A percentile compares a stretch with the other conserved stretches of the same genome.
Evolutionary conservation across 1,139 yeast species (phyloP).

Genomic region (Magnusiomyces ingens): DNA sequence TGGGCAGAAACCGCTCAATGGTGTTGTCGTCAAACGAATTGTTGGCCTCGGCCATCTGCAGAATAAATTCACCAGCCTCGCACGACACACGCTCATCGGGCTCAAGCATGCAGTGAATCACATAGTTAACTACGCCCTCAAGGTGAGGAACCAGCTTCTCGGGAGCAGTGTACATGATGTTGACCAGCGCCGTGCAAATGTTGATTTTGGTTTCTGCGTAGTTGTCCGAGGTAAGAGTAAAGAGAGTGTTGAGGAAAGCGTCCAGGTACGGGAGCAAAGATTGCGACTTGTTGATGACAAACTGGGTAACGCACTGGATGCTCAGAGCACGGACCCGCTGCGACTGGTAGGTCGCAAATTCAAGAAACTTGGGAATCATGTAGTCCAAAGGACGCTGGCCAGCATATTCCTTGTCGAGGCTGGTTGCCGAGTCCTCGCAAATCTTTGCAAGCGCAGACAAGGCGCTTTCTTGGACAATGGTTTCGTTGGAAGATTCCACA

Average conservation of each 20-base stretch:
- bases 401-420: slow-evolving; percentile 59
- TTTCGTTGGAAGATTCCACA: slow-evolving; percentile 40
- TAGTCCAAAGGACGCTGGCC: slow-evolving; percentile 55
- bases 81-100: slow-evolving; percentile 69
- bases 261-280: slow-evolving; percentile 61
- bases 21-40: slow-evolving; percentile 38
- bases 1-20: slow-evolving; percentile 33
- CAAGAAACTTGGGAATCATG: slow-evolving; percentile 59
- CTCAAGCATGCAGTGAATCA: slow-evolving; percentile 70
- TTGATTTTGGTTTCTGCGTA: slow-evolving; percentile 59
- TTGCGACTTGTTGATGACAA: slow-evolving; percentile 63
- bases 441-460: slow-evolving; percentile 77
- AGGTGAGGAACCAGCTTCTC: slow-evolving; percentile 76
- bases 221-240: slow-evolving; percentile 50
- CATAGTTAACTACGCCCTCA: slow-evolving; percentile 76
- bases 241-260: slow-evolving; percentile 54
- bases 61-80: slow-evolving; percentile 88
- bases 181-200: slow-evolving; percentile 73
- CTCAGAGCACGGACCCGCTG: slow-evolving; percentile 55
- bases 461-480: slow-evolving; percentile 59
- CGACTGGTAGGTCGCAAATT: slow-evolving; percentile 37
- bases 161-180: slow-evolving; percentile 68
- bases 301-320: slow-evolving; percentile 69
- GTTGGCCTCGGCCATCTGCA: slow-evolving; percentile 60
- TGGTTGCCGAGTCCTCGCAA: slow-evolving; percentile 70